Evolutionary conservation across 805 yeast species (phyloP).

Genomic region (Hanseniaspora hatyaiensis): DNA sequence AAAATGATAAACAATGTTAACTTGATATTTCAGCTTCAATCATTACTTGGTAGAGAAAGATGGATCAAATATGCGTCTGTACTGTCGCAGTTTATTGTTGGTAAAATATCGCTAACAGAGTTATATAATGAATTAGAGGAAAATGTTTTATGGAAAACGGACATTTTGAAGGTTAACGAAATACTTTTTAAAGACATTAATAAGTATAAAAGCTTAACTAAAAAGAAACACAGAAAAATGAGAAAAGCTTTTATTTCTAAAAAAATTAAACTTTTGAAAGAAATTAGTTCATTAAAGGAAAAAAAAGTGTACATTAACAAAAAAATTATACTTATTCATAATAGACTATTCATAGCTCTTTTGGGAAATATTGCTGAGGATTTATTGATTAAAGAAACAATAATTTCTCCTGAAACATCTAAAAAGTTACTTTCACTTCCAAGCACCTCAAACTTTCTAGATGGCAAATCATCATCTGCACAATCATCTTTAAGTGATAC

Average conservation of each 20-base stretch:
- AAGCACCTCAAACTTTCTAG: not conserved
- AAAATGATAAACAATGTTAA: conserved; percentile 59
- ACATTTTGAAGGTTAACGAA: conserved; percentile 38
- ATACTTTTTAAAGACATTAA: conserved; percentile 49
- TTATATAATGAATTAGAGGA: conserved; percentile 50
- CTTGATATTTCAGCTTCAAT: conserved; percentile 33
- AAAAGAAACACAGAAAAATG: conserved; percentile 51
- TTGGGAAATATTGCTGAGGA: conserved; percentile 52
- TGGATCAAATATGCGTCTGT: conserved; percentile 84
- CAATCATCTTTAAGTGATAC: not conserved
- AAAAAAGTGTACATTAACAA: conserved; percentile 8
- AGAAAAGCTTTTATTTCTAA: not conserved
- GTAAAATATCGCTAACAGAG: conserved; percentile 45
- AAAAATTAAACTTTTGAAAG: not conserved
- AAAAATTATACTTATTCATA: conserved; percentile 46
- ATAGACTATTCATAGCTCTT: conserved; percentile 67
- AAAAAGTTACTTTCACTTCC: not conserved
- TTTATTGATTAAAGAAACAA: conserved; percentile 1
- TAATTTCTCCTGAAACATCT: not conserved
- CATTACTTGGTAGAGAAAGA: conserved; percentile 41
- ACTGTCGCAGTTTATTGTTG: conserved; percentile 63
- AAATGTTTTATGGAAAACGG: conserved; percentile 10
- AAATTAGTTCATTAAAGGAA: not conserved
- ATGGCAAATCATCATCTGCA: not conserved
- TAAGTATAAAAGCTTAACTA: conserved; percentile 74